Evolutionary conservation across 352 stramenopile genomes (phyloP), one percentile per base, ranked within the genome.

Genomic region (Pythium monospermum): DNA sequence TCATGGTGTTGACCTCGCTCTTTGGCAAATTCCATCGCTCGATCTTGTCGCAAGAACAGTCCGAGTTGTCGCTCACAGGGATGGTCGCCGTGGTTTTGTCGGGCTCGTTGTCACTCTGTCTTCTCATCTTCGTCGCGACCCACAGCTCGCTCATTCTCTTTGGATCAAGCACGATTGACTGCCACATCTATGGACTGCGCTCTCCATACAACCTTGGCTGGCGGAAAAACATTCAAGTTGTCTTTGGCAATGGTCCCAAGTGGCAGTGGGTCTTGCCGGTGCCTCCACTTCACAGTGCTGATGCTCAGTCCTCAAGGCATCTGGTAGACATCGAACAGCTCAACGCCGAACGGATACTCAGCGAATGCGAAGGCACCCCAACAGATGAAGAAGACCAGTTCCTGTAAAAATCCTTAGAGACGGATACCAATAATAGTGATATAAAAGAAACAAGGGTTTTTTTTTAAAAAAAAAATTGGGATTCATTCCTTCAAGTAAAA

Each of bases 141-240:
- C 83, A 94, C 64, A 67, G 71, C 40, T 83, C 81, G 43, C 61
- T 94, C 30, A 63, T 94, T 21, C 25, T 81, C 1, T 68, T 68
- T 37, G 81, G 81, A 23, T 67, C 76, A 6, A 92, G 78, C 18
- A 94, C 83, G 6, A 87, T 92, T 36, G 83, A 94, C 38, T 89
- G 72, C 32, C 81, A 91, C 40, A 70, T 72, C 19, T 91, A 87
- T 48, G 80, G 80, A 7, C 67, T 74, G 37, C 44, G 66, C 12
- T 77, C 71, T 21, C 80, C 80, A 23, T 91, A 85, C 58, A 85
- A 79, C 31, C 73, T 74, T 21, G 80, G 80, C 13, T 91, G 73
- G 79, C 53, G 61, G 41, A 62, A 60, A 19, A 91, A 91, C 52
- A 59, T 74, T 16, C 66, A 28, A 6, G 37, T 52, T 1, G 71